phyloP scores from a whole-genome alignment of 1,284 basidiomycete species.

The Ustilago hordei region DNA sequence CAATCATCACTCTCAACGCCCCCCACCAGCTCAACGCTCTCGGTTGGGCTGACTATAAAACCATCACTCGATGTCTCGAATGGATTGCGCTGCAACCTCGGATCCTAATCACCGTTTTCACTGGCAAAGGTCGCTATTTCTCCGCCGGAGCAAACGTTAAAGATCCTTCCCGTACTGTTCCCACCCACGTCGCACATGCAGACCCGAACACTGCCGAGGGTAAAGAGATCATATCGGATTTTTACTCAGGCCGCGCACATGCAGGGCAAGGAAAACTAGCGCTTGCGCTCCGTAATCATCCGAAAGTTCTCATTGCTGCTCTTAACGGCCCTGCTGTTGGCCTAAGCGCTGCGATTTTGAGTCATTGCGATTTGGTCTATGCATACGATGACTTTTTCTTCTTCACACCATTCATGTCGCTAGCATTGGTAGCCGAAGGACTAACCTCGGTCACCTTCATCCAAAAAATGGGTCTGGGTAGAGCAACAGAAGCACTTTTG shows the following conservation, averaged over 20 bases:
- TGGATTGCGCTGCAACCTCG: slow-evolving; percentile 49
- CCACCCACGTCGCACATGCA: slow-evolving; percentile 18
- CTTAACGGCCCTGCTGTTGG: slow-evolving; percentile 59
- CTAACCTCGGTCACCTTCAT: slow-evolving; percentile 48
- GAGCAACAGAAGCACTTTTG: slow-evolving; percentile 51
- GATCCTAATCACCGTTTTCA: slow-evolving; percentile 52
- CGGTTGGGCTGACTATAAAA: slow-evolving; percentile 28
- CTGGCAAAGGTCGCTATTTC: slow-evolving; percentile 56
- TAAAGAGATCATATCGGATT: slow-evolving; percentile 20
- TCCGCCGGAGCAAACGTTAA: slow-evolving; percentile 56
- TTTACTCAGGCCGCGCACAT: slow-evolving; percentile 21
- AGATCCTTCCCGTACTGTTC: slow-evolving; percentile 41
- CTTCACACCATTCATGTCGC: slow-evolving; percentile 53
- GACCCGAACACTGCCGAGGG: slow-evolving; percentile 22
- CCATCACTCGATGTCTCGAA: slow-evolving; percentile 41
- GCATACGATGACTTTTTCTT: slow-evolving; percentile 57
- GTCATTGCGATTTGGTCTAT: slow-evolving; percentile 57
- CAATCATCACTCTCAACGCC: slow-evolving; percentile 46
- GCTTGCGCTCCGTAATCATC: slow-evolving; percentile 29
- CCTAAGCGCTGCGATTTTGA: slow-evolving; percentile 44
- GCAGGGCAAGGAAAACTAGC: slow-evolving; percentile 38
- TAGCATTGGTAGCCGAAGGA: slow-evolving; percentile 55
- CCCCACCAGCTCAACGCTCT: slow-evolving; percentile 54
- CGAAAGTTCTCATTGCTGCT: slow-evolving; percentile 55
- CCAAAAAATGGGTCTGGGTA: slow-evolving; percentile 49